phyloP scores from a whole-genome alignment of 176 grass and related monocot species.

The Poa pratensis region DNA sequence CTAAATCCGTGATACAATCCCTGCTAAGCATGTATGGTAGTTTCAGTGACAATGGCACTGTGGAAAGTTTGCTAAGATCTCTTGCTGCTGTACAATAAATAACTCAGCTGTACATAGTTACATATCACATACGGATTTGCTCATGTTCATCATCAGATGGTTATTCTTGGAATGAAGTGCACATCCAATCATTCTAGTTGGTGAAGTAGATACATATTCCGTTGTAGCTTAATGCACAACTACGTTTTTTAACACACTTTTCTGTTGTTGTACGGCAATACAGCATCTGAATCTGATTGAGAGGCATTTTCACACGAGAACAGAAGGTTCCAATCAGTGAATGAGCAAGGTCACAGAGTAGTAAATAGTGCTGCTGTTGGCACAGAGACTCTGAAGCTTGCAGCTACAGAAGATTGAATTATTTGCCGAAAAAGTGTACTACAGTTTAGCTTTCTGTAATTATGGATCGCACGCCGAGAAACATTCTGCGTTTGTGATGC shows the following conservation, averaged over 20 bases:
- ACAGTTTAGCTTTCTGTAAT: constrained; percentile 17
- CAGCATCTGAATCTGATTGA: constrained; percentile 8
- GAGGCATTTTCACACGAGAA: constrained; percentile 23
- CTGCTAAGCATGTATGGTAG: constrained; percentile 53
- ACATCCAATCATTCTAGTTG: not conserved
- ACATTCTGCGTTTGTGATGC: constrained; percentile 23
- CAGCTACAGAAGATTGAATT: constrained; percentile 33
- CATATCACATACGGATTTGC: constrained; percentile 13
- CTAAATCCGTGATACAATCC: constrained; percentile 34
- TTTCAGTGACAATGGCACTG: constrained; percentile 24
- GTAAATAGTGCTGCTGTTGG: not conserved
- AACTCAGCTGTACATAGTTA: constrained; percentile 9
- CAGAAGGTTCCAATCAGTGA: constrained; percentile 42
- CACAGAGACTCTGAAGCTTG: constrained; percentile 15
- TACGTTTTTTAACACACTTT: not conserved
- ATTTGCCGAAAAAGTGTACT: not conserved
- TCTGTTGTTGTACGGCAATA: not conserved
- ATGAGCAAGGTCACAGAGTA: not conserved
- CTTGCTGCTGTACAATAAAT: constrained; percentile 42
- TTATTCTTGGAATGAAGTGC: not conserved
- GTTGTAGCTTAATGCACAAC: not conserved
- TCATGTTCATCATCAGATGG: constrained; percentile 1
- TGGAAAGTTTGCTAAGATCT: constrained; percentile 43
- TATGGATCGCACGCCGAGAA: not conserved
- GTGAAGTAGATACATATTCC: not conserved